A percentile compares a stretch with the other conserved stretches of the same genome.
Conservation (phyloP, 352 stramenopile species). For the Pythium chondricola region DNA sequence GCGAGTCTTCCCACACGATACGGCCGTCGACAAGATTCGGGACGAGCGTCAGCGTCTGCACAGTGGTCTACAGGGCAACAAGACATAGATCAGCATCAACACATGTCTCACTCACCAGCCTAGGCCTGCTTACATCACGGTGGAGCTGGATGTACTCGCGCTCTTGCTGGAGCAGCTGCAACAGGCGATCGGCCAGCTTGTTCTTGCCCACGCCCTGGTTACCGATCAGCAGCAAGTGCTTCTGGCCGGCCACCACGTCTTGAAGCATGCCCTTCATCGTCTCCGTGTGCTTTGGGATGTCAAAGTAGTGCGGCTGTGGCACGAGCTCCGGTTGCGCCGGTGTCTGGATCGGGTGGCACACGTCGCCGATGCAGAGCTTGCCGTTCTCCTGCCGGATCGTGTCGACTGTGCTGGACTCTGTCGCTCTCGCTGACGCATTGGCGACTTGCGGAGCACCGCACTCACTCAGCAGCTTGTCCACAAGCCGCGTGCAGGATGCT, state of each 20-base stretch:
- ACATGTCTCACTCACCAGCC: not conserved
- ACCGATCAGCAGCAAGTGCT: conserved; percentile 90
- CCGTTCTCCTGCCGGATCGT: conserved; percentile 37
- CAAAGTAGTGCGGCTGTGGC: conserved; percentile 84
- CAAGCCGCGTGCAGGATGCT: conserved; percentile 36
- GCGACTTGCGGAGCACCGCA: conserved; percentile 25
- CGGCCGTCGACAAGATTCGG: conserved; percentile 85
- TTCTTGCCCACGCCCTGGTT: conserved; percentile 96
- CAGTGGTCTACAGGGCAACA: conserved; percentile 72
- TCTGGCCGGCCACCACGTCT: conserved; percentile 81
- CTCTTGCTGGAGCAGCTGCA: conserved; percentile 89
- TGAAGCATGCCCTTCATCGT: conserved; percentile 86
- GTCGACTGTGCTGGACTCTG: conserved; percentile 10
- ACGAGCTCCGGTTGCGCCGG: conserved; percentile 71
- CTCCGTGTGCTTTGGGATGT: conserved; percentile 84
- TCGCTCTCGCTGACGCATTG: not conserved
- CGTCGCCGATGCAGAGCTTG: conserved; percentile 50
- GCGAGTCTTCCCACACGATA: conserved; percentile 91
- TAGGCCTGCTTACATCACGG: conserved; percentile 73
- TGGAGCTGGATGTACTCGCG: conserved; percentile 97
- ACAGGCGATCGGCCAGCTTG: conserved; percentile 88
- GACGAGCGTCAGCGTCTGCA: conserved; percentile 89
- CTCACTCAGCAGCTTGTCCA: conserved; percentile 48
- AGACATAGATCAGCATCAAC: not conserved
- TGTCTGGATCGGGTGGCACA: conserved; percentile 47